Evolutionary conservation across 352 stramenopile species (phyloP).

Genomic region (Nothophytophthora sp.): DNA sequence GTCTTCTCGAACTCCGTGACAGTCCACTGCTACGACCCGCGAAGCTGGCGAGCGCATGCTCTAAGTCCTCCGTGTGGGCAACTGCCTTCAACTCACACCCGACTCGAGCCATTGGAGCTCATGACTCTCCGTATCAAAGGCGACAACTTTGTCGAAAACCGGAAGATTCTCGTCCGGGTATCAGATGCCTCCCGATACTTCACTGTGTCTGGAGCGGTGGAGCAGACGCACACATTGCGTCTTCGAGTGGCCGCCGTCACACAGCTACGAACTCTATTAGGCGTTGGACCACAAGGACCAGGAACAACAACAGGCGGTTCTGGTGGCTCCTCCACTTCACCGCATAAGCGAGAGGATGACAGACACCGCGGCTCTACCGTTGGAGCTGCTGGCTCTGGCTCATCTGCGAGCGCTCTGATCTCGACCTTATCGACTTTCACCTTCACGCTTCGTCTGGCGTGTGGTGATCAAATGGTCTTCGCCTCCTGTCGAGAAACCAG

Average conservation of each 20-base stretch:
- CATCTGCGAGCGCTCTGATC: conserved; percentile 1
- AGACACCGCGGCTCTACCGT: conserved; percentile 8
- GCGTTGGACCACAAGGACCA: conserved; percentile 7
- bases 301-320: neutral
- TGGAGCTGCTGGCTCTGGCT: conserved; percentile 4
- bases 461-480: conserved; percentile 39
- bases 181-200: conserved; percentile 49
- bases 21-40: conserved; percentile 73
- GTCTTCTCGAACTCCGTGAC: conserved; percentile 67
- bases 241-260: conserved; percentile 52
- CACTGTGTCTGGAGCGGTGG: conserved; percentile 27
- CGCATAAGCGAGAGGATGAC: conserved; percentile 33
- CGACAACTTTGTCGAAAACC: conserved; percentile 71
- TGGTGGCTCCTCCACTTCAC: neutral
- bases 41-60: conserved; percentile 41
- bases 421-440: conserved; percentile 36
- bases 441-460: conserved; percentile 52
- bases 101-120: conserved; percentile 6
- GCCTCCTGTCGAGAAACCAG: conserved; percentile 47
- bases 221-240: conserved; percentile 52
- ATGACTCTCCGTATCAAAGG: conserved; percentile 47
- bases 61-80: conserved; percentile 54
- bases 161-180: conserved; percentile 57
- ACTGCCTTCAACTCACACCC: conserved; percentile 7
- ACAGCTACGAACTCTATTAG: conserved; percentile 40